Evolutionary conservation across 169 alveolate species (phyloP).

Genomic region (Plasmodium fragile): DNA sequence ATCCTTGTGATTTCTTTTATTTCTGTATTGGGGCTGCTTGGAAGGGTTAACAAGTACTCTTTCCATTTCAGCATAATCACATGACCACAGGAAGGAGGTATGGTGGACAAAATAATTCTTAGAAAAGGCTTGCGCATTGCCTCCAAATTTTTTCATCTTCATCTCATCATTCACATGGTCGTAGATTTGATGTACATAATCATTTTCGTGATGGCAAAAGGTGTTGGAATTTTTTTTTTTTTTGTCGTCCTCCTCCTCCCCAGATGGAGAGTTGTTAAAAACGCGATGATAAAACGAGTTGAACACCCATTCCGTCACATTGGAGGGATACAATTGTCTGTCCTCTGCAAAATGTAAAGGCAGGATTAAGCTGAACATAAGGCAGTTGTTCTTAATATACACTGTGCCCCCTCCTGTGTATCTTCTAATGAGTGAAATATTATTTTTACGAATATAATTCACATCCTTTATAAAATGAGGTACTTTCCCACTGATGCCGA

Average conservation of each 20-base stretch:
- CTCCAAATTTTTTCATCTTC: slow-evolving; percentile 81
- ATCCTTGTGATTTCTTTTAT: slow-evolving; percentile 77
- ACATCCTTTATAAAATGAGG: slow-evolving; percentile 76
- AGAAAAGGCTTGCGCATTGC: slow-evolving; percentile 85
- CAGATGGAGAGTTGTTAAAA: not conserved
- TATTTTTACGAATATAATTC: slow-evolving; percentile 55
- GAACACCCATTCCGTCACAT: slow-evolving; percentile 53
- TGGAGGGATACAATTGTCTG: slow-evolving; percentile 34
- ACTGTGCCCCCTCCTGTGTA: slow-evolving; percentile 89
- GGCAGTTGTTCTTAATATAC: slow-evolving; percentile 77
- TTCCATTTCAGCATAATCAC: slow-evolving; percentile 77
- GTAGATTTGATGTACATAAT: not conserved
- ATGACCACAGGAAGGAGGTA: slow-evolving; percentile 83
- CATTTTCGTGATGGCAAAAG: slow-evolving; percentile 12
- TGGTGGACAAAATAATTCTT: slow-evolving; percentile 84
- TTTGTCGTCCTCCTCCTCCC: not conserved
- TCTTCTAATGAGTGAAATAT: slow-evolving; percentile 77
- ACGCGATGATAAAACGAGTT: slow-evolving; percentile 8
- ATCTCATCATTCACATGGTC: not conserved
- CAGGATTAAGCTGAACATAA: slow-evolving; percentile 79
- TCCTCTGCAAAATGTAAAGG: slow-evolving; percentile 67
- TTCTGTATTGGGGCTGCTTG: slow-evolving; percentile 80
- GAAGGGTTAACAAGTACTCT: slow-evolving; percentile 77
- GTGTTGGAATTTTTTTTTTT: not conserved
- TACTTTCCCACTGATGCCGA: slow-evolving; percentile 82